Base-by-base conservation (phyloP, 371 early-diverging fungal genomes). In the Dichotomocladium elegans region DNA sequence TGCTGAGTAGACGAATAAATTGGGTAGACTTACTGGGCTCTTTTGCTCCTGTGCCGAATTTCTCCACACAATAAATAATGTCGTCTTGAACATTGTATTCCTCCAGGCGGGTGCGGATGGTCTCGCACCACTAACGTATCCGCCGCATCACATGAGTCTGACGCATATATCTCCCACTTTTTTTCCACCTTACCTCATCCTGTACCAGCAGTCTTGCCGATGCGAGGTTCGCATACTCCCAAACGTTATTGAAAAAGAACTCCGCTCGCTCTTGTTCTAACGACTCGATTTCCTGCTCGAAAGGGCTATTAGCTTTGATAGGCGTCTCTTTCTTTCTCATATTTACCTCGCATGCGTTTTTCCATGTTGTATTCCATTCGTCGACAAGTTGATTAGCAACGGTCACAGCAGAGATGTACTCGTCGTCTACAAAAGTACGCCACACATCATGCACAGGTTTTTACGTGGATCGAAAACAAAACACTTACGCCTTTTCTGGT, bases 171-270 rank as follows among this genome's bases (percentile, higher is more conserved):
- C 14, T 22, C 11, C 22, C 27, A 31, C 41, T 28, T 12, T n/a
- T n/a, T n/a, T n/a, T n/a, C n/a, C n/a, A n/a, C n/a, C 22, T 41
- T 62, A 69, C 73, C 56, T 72, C 68, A 42, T 76, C 70, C 51
- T 76, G 68, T 11, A 70, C 60, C 25, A 72, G 40, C 1, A 76
- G 28, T n/a, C 55, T 50, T 7, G 66, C 72, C 9, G 76, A 72
- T 1, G 54, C 45, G 7, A 72, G 37, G 25, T 76, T 72, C 8
- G 76, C 70, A 57, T 76, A 76, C 3, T 72, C 76, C 72, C 70
- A 72, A 14, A 68, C 47, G 42, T 70, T 76, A 19, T 29, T 55
- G 12, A 58, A 60, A 15, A 76, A 34, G 14, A 72, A 55, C 21
- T 72, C 72, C 10, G 70, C 37, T 0, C 76, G 60, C n/a, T 72